Evolutionary conservation across 805 yeast species (phyloP).

Genomic region (Schwanniomyces occidentalis): DNA sequence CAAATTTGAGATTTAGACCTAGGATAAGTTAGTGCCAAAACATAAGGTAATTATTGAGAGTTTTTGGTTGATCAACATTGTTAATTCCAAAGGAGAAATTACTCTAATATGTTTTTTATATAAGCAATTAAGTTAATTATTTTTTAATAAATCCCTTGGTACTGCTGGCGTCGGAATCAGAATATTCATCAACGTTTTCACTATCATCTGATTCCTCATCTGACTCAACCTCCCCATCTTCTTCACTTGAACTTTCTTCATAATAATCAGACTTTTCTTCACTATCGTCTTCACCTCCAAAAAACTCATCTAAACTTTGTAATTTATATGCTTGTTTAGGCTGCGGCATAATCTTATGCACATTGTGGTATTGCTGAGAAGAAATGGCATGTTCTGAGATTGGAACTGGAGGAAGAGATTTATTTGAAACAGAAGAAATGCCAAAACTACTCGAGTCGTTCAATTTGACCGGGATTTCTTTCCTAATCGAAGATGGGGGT

Average conservation of each 20-base stretch:
- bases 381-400: slow-evolving; percentile 24
- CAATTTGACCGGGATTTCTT: slow-evolving; percentile 18
- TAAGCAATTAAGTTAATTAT: no score
- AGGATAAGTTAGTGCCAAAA: no score
- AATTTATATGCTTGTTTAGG: slow-evolving; percentile 48
- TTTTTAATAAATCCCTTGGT: no score
- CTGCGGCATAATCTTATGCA: slow-evolving; percentile 2
- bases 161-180: slow-evolving; percentile 1
- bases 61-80: no score
- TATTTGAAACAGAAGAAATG: slow-evolving; percentile 15
- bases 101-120: no score
- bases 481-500: slow-evolving; percentile 34
- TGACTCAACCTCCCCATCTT: slow-evolving; percentile 4
- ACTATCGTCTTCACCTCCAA: slow-evolving; percentile 40
- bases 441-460: slow-evolving; percentile 16
- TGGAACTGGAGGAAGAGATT: slow-evolving; percentile 20
- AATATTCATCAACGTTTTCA: slow-evolving; percentile 1
- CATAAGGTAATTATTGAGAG: no score
- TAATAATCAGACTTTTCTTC: slow-evolving; percentile 25
- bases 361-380: slow-evolving; percentile 17
- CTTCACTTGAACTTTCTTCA: slow-evolving; percentile 9
- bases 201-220: slow-evolving; percentile 2
- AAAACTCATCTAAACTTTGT: slow-evolving; percentile 86
- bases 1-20: no score
- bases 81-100: no score